phyloP scores from a whole-genome alignment of 331 rosid genomes.

The Malus hybrid region DNA sequence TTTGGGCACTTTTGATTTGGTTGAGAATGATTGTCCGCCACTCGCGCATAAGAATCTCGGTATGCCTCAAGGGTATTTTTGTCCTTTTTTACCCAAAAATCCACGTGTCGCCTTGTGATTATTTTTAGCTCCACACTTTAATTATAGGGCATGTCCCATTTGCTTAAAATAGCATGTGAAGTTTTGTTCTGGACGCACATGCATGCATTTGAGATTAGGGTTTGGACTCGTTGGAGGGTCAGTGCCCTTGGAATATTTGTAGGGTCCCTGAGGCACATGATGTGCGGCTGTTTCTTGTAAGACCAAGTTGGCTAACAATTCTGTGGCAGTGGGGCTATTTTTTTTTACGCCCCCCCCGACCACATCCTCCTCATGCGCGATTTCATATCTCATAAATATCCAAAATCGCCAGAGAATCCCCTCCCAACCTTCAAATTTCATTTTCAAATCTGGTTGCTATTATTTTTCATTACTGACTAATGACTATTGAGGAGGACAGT shows the following conservation, averaged over 20 bases:
- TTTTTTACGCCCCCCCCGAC: not conserved
- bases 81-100: too few species aligned
- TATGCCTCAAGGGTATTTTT: too few species aligned
- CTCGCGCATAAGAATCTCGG: too few species aligned
- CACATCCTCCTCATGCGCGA: constrained; percentile 4
- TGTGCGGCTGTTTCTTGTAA: constrained; percentile 9
- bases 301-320: constrained; percentile 10
- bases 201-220: constrained; percentile 11
- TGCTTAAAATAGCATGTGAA: constrained; percentile 12
- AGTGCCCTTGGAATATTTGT: constrained; percentile 28
- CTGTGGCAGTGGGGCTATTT: constrained; percentile 3
- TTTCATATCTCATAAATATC: constrained; percentile 13
- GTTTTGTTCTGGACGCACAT: constrained; percentile 15
- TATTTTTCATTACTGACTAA: not conserved
- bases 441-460: not conserved
- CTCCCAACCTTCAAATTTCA: not conserved
- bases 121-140: not conserved
- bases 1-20: too few species aligned
- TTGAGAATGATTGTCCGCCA: too few species aligned
- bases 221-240: constrained; percentile 10
- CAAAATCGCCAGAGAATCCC: not conserved
- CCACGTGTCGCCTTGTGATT: too few species aligned
- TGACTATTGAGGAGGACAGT: not conserved
- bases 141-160: not conserved
- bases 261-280: constrained; percentile 37